Base-by-base conservation (phyloP, 2,329 filamentous ascomycete genomes). In the Epicoccum sorghinum region DNA sequence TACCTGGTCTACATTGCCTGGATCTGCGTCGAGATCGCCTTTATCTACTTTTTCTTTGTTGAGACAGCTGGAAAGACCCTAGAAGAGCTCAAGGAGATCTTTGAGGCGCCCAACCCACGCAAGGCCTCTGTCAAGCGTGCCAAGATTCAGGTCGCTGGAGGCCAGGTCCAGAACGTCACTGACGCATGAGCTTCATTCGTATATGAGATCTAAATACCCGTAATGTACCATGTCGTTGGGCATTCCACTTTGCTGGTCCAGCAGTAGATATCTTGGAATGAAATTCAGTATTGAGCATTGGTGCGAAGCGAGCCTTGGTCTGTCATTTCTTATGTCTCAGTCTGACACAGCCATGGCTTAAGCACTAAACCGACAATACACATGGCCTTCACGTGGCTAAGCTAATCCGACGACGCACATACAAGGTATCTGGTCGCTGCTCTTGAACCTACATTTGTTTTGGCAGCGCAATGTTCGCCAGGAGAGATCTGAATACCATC, bases 51-150 rank as follows among this genome's bases (percentile, higher is more conserved):
- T 51, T 71, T 71, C 62, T 72, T 71, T 36, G 70, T 72, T 18
- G 70, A 73, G 36, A 73, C 69, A 2, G 62, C 65, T 0, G 69
- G 69, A 3, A 69, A 70, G 57, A 72, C 69, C 14, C 58, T 72
- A 0, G 70, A 73, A 38, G 70, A 73, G 49, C 55, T 72, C 12
- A 69, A 60, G 57, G 66, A 61, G 23, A 70, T 73, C 38, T 73
- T 72, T 35, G 68, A 72, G 8, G 67, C 67, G 8, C 58, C 59
- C 1, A 71, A 69, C 42, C 70, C 69, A 2, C 47, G 59, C 30
- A 69, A 66, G 7, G 70, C 56, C 22, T 65, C 60, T 9, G 55
- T 61, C 13, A 66, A 62, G 53, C 60, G 57, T 32, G 52, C 66
- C 24, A 70, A 61, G 54, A 62, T 72, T 7, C 62, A 59, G 25